Evolutionary conservation across 2,329 filamentous ascomycete genomes (phyloP), one percentile per base, ranked within the genome.

Genomic region (Trichoderma semiorbis): DNA sequence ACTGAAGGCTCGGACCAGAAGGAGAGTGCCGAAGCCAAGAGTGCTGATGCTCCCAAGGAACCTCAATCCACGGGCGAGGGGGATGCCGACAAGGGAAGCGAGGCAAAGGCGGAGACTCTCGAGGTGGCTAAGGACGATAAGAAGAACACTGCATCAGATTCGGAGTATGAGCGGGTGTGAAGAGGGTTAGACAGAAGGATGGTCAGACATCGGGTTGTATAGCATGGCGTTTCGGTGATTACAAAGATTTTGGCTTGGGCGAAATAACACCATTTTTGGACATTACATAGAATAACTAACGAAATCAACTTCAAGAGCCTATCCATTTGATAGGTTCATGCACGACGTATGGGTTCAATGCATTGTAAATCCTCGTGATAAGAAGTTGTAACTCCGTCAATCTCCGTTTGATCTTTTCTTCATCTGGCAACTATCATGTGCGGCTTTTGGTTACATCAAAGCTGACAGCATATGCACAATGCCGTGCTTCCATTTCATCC

Each of bases 111-210:
- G 5, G 67, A 74, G 21, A 53, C 65, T 5, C 43, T 55, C 34
- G 62, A 68, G 21, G 66, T 30, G n/a, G 18, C 70, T 12, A 62
- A 66, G 6, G 64, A 74, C n/a, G 75, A 74, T 21, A 80, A 80
- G 77, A 76, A 64, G 67, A 73, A 30, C 16, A 57, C 74, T 30
- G 75, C 75, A 10, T 81, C 79, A 18, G 79, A 80, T 72, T 80
- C 79, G 32, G 79, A 79, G 50, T 80, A 80, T 69, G 78, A 80
- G 58, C 80, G 66, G 32, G 66, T 72, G 47, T 72, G 36, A 71
- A 21, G 18, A 32, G 30, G 3, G 10, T 32, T 21, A 16, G 28
- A 43, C 12, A 24, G 26, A 57, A 1, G 47, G 28, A 53, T 61
- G 26, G 34, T 60, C 65, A 32, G 53, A 69, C 18, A 30, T n/a